Evolutionary conservation across 176 grass and related monocot genomes (phyloP).

Genomic region (Cocos nucifera): DNA sequence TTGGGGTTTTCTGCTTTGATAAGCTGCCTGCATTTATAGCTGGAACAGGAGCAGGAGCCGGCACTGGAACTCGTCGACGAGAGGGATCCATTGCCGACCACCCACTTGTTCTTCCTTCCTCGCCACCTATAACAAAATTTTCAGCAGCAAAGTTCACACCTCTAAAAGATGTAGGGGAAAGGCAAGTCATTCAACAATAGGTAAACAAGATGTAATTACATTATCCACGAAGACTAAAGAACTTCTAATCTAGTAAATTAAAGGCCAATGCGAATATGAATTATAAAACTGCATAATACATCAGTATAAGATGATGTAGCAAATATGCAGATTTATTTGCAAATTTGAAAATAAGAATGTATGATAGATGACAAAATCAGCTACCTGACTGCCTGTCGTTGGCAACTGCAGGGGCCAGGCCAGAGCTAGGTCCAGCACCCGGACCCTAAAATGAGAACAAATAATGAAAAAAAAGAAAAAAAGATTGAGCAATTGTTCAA

Average conservation of each 20-base stretch:
- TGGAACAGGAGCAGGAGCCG: conserved; percentile 49
- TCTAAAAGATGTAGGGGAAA: no score
- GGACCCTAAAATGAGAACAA: conserved; percentile 32
- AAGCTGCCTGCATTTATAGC: conserved; percentile 36
- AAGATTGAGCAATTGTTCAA: neutral
- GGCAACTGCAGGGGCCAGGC: conserved; percentile 37
- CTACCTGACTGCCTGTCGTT: conserved; percentile 86
- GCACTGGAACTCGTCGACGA: conserved; percentile 36
- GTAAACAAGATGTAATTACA: no score
- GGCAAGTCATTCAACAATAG: no score
- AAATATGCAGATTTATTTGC: no score
- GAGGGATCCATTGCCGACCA: conserved; percentile 72
- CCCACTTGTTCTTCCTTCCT: conserved; percentile 73
- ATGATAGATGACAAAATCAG: no score
- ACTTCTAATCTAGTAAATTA: no score
- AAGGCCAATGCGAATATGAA: no score
- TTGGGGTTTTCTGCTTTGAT: conserved; percentile 75
- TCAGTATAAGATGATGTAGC: no score
- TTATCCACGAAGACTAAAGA: no score
- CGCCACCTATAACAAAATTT: conserved; percentile 35
- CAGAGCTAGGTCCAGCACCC: conserved; percentile 71
- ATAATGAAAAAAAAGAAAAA: conserved; percentile 5
- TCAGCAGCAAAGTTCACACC: neutral
- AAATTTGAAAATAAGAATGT: no score
- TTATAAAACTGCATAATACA: no score